Percentiles rank a stretch among this genome's conserved stretches.
Evolutionary conservation across 495 filamentous ascomycete species (phyloP).

Genomic region (Poronia punctata): DNA sequence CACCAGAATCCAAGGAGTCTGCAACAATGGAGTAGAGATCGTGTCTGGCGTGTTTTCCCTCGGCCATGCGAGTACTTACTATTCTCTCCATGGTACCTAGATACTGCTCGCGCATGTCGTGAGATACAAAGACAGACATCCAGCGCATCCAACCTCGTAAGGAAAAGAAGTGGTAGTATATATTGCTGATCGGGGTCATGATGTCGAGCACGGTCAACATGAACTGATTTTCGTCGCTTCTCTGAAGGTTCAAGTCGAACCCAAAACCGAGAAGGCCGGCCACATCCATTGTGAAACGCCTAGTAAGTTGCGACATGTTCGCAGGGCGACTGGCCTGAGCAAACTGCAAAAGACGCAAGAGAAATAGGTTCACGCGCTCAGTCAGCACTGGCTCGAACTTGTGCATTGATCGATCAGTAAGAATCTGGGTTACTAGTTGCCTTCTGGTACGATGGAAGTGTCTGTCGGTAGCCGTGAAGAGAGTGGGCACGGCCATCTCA

Average conservation of each 20-base stretch:
- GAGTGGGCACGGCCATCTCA: too few relatives aligned
- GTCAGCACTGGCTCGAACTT: too few relatives aligned
- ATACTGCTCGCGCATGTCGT: conserved; percentile 6
- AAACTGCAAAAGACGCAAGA: too few relatives aligned
- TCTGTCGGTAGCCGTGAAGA: too few relatives aligned
- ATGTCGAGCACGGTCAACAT: neutral
- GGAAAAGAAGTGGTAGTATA: neutral
- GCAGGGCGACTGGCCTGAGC: too few relatives aligned
- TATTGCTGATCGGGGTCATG: neutral
- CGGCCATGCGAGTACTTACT: conserved; percentile 4
- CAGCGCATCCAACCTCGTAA: neutral
- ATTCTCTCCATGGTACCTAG: conserved; percentile 4
- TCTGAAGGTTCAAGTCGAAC: conserved; percentile 1
- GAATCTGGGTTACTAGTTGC: too few relatives aligned
- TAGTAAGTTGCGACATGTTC: too few relatives aligned
- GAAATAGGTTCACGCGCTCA: too few relatives aligned
- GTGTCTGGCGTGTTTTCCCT: conserved; percentile 9
- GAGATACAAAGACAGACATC: neutral
- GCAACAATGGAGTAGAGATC: conserved; percentile 30
- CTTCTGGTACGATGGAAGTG: too few relatives aligned
- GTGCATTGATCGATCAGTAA: too few relatives aligned
- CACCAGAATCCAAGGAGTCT: conserved; percentile 26
- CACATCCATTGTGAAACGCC: conserved; percentile 3
- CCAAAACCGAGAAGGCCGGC: conserved; percentile 9
- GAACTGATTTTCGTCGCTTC: neutral